These are phyloP conservation scores for Russula abietina DNA, from an alignment of 768 basidiomycete genomes.

Conservation along the genomic window DNA sequence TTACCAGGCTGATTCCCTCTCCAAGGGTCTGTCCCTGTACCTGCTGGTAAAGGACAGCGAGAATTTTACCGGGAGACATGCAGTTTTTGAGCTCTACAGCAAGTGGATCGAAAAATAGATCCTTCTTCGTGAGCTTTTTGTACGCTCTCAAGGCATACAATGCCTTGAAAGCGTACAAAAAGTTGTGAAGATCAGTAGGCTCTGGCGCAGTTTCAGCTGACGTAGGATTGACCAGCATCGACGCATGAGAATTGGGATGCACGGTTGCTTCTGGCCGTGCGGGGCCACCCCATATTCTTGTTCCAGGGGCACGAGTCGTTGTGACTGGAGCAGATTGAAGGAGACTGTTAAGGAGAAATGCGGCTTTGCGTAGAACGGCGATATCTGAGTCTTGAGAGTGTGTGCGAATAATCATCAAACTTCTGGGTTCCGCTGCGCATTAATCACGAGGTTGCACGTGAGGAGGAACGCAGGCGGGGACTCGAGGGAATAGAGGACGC, in stretches of 20 bases:
- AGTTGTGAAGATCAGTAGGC: too few relatives aligned
- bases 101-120: background rate
- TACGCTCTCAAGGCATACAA: constrained; percentile 3
- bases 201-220: constrained; percentile 46
- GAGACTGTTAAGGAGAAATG: constrained; percentile 70
- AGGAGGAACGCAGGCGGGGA: too few relatives aligned
- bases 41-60: background rate
- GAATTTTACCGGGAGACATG: background rate
- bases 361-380: constrained; percentile 68
- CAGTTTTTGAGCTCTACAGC: background rate
- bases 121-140: background rate
- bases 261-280: constrained; percentile 33
- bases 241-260: constrained; percentile 70
- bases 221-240: constrained; percentile 51
- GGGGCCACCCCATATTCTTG: constrained; percentile 25
- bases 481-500: too few relatives aligned
- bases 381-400: constrained; percentile 62
- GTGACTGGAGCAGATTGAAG: constrained; percentile 37
- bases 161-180: too few relatives aligned
- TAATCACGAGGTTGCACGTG: too few relatives aligned
- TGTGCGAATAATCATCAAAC: background rate
- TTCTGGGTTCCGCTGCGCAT: too few relatives aligned
- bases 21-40: background rate
- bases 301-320: background rate
- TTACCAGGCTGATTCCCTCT: background rate